Percentiles rank a stretch among this genome's conserved stretches.
Evolutionary conservation across 208 protist genomes (phyloP).

Genomic region (Leishmania tropica): DNA sequence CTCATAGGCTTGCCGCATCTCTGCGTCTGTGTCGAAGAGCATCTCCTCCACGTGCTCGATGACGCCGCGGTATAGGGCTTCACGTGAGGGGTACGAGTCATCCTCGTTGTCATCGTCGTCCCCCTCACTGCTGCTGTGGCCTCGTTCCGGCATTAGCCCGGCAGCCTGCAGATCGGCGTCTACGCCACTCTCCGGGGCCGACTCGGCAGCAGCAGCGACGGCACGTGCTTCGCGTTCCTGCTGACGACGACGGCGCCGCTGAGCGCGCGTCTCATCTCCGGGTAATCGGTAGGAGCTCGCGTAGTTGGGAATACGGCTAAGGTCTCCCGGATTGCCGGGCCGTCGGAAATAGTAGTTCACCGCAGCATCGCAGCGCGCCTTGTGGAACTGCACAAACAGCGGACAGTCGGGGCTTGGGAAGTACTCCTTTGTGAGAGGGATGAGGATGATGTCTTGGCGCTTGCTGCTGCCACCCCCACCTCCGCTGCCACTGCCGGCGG

Average conservation of each 20-base stretch:
- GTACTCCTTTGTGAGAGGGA: slow-evolving; percentile 80
- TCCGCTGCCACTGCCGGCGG: neutral
- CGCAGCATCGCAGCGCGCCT: slow-evolving; percentile 74
- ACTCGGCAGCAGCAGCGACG: neutral
- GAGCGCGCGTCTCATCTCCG: slow-evolving; percentile 30
- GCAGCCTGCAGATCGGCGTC: too few relatives aligned
- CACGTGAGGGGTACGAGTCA: slow-evolving; percentile 70
- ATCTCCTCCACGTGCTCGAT: slow-evolving; percentile 78
- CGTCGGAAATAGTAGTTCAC: slow-evolving; percentile 88
- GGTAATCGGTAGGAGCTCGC: slow-evolving; percentile 30
- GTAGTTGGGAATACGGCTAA: slow-evolving; percentile 77
- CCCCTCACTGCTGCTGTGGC: neutral
- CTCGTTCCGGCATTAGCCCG: neutral
- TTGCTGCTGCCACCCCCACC: slow-evolving; percentile 26
- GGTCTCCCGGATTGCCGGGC: slow-evolving; percentile 73
- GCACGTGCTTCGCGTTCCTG: slow-evolving; percentile 23
- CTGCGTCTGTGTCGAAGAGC: slow-evolving; percentile 84
- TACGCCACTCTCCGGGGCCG: neutral
- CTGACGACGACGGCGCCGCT: slow-evolving; percentile 21
- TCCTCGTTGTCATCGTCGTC: slow-evolving; percentile 32
- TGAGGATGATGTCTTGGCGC: slow-evolving; percentile 69
- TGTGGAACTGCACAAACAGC: slow-evolving; percentile 84
- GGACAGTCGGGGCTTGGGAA: slow-evolving; percentile 79
- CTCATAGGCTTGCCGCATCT: slow-evolving; percentile 76
- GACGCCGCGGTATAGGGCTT: slow-evolving; percentile 76